Percentiles rank a stretch among this genome's conserved stretches.
phyloP scores from a whole-genome alignment of 2,329 filamentous ascomycete genomes.

The Scedosporium dehoogii region DNA sequence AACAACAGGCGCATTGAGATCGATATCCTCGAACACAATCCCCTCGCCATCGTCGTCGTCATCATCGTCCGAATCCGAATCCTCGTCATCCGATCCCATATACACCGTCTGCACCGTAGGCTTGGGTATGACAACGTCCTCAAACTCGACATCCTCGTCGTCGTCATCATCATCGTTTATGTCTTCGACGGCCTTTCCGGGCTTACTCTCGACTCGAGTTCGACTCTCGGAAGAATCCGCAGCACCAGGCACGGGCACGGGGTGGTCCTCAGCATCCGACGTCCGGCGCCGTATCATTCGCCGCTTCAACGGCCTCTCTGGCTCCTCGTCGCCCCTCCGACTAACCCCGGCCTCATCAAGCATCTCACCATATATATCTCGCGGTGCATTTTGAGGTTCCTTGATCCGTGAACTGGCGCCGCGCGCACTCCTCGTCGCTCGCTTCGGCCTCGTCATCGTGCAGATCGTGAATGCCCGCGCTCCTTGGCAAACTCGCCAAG shows the following conservation, averaged over 20 bases:
- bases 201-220: background rate
- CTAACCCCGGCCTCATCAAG: conserved; percentile 36
- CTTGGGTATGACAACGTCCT: conserved; percentile 37
- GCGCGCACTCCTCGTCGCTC: background rate
- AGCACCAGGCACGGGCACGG: background rate
- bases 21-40: conserved; percentile 38
- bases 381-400: conserved; percentile 6
- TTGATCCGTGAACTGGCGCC: background rate
- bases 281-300: background rate
- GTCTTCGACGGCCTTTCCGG: background rate
- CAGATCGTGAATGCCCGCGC: background rate
- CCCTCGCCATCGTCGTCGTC: conserved; percentile 30
- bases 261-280: background rate
- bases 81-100: conserved; percentile 35
- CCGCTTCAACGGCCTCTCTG: conserved; percentile 17
- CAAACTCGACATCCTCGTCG: conserved; percentile 35
- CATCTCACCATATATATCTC: conserved; percentile 38
- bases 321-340: conserved; percentile 22
- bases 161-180: conserved; percentile 18
- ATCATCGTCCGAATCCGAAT: conserved; percentile 16
- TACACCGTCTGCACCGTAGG: conserved; percentile 42
- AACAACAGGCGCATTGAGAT: conserved; percentile 22
- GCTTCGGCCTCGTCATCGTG: background rate
- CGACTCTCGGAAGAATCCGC: background rate
- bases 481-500: background rate